phyloP scores from a whole-genome alignment of 164 flowering plant genomes.

The Tetracentron sinense region DNA sequence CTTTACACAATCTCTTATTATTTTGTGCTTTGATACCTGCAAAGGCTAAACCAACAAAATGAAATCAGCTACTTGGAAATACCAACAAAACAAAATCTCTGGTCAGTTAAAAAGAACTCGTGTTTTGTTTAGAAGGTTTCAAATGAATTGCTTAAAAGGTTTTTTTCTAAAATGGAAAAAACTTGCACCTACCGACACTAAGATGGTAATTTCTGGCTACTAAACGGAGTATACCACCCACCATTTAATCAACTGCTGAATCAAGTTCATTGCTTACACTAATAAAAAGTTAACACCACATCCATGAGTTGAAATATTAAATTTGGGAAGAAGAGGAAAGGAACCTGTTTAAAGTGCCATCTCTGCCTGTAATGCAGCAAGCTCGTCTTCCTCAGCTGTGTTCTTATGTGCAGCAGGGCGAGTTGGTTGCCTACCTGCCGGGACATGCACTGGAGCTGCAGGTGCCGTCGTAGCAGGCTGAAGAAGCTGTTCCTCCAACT shows the following conservation, averaged over 20 bases:
- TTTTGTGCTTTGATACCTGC: not conserved
- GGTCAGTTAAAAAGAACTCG: too few species aligned
- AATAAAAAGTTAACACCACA: too few species aligned
- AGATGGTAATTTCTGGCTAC: too few species aligned
- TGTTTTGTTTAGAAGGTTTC: too few species aligned
- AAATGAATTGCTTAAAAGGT: too few species aligned
- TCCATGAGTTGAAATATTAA: not conserved
- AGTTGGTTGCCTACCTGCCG: conserved; percentile 18
- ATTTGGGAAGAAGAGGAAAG: not conserved
- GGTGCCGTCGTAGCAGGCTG: conserved; percentile 21
- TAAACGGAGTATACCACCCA: too few species aligned
- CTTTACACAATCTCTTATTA: not conserved
- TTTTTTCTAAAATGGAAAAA: too few species aligned
- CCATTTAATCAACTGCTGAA: too few species aligned
- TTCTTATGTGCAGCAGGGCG: conserved; percentile 8
- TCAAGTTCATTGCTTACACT: too few species aligned
- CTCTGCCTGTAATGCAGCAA: conserved; percentile 24
- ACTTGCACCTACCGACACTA: too few species aligned
- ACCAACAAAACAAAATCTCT: too few species aligned
- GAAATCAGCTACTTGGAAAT: not conserved
- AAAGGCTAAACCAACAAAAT: not conserved
- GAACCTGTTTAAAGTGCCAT: conserved; percentile 23
- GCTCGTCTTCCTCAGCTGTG: conserved; percentile 24
- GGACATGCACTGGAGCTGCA: conserved; percentile 14
- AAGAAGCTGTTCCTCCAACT: conserved; percentile 23